Conservation (phyloP, 1,284 basidiomycete species). For the Pseudozyma sp. region DNA sequence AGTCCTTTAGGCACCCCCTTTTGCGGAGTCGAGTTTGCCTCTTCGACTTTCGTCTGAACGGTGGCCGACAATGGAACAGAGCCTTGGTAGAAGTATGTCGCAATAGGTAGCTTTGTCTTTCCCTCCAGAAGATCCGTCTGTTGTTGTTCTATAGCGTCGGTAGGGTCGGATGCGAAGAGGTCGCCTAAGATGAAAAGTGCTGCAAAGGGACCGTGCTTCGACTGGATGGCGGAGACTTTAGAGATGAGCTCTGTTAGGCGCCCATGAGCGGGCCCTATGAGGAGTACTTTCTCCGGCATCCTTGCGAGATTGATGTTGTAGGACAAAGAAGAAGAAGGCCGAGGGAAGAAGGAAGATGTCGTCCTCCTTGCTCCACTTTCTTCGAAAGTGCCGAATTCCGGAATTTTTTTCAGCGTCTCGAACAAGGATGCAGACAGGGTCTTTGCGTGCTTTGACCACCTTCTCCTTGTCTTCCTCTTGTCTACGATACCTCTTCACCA, state of each 20-base stretch:
- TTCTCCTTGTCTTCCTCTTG: background rate
- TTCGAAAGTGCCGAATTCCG: conserved; percentile 23
- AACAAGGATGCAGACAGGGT: background rate
- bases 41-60: conserved; percentile 9
- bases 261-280: conserved; percentile 86
- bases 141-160: conserved; percentile 70
- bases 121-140: conserved; percentile 78
- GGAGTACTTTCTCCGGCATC: conserved; percentile 74
- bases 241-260: conserved; percentile 79
- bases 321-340: conserved; percentile 6
- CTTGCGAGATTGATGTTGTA: background rate
- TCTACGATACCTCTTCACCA: background rate
- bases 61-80: conserved; percentile 43
- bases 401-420: background rate
- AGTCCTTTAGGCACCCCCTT: conserved; percentile 10
- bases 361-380: conserved; percentile 21
- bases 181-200: conserved; percentile 88
- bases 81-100: conserved; percentile 95
- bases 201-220: conserved; percentile 94
- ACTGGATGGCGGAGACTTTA: conserved; percentile 87
- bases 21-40: conserved; percentile 1
- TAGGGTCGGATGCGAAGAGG: conserved; percentile 76
- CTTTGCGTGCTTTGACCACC: conserved; percentile 13
- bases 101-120: conserved; percentile 79
- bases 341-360: conserved; percentile 1